Evolutionary conservation across 1,139 yeast species (phyloP).

Genomic region (Hyphopichia burtonii): DNA sequence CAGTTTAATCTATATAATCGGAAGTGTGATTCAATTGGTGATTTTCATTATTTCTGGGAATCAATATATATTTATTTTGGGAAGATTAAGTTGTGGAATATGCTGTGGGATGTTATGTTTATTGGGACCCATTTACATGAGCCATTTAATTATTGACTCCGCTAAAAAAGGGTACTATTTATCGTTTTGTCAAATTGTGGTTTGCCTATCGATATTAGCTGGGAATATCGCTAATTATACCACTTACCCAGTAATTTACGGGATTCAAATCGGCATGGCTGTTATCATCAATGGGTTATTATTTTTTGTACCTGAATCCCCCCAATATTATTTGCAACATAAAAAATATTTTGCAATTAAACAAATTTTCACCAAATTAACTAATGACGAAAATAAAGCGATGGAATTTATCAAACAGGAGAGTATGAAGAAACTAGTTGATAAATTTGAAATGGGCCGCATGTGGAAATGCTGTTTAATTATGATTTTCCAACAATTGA

Average conservation of each 20-base stretch:
- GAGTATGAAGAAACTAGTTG: no score
- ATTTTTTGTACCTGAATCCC: no score
- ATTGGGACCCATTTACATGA: slow-evolving; percentile 25
- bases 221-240: slow-evolving; percentile 16
- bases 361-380: no score
- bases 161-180: slow-evolving; percentile 17
- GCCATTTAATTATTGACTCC: slow-evolving; percentile 16
- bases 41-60: slow-evolving; percentile 1
- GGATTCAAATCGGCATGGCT: slow-evolving; percentile 5
- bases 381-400: no score
- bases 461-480: slow-evolving; percentile 22
- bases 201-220: slow-evolving; percentile 21
- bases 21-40: slow-evolving; percentile 15
- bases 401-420: no score
- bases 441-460: no score
- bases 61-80: slow-evolving; percentile 13
- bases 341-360: no score
- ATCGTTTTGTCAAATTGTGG: slow-evolving; percentile 22
- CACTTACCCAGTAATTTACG: no score
- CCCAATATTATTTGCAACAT: no score
- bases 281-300: no score
- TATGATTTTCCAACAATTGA: slow-evolving; percentile 32
- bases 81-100: slow-evolving; percentile 24
- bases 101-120: slow-evolving; percentile 27
- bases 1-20: slow-evolving; percentile 13